These are phyloP conservation scores for Yamadazyma taylorii DNA, from an alignment of 1,139 yeast genomes.

Conservation along the genomic window DNA sequence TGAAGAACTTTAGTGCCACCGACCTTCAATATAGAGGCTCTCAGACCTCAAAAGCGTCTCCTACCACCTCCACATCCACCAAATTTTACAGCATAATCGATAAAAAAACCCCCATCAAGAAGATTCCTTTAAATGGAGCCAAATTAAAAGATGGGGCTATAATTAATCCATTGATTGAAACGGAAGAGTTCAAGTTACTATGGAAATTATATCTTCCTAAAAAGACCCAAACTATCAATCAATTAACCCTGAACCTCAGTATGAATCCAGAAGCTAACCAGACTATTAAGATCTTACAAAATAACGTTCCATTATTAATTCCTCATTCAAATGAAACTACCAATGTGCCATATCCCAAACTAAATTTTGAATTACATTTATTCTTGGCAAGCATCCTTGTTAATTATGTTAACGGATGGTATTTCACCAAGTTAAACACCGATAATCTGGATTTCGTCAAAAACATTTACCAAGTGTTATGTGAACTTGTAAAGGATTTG, in stretches of 20 bases:
- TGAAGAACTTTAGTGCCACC: constrained; percentile 3
- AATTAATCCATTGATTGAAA: constrained; percentile 12
- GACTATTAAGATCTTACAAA: constrained; percentile 26
- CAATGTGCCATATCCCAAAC: constrained; percentile 17
- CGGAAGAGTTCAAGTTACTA: constrained; percentile 35
- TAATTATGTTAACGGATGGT: constrained; percentile 42
- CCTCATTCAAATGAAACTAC: constrained; percentile 17
- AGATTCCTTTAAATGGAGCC: constrained; percentile 8
- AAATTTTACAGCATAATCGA: constrained; percentile 16
- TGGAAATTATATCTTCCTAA: constrained; percentile 37
- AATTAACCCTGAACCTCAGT: not conserved
- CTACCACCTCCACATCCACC: constrained; percentile 19
- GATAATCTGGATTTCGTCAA: constrained; percentile 37
- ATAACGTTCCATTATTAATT: constrained; percentile 28
- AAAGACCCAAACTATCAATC: constrained; percentile 22
- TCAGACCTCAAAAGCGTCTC: constrained; percentile 15
- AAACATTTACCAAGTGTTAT: constrained; percentile 29
- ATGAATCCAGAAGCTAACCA: constrained; percentile 14
- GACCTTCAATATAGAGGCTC: constrained; percentile 12
- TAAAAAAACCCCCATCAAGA: constrained; percentile 7
- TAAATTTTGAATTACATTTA: constrained; percentile 40
- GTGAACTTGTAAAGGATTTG: constrained; percentile 30
- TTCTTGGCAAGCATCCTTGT: constrained; percentile 36
- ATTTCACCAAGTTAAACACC: constrained; percentile 38
- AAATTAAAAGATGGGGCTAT: constrained; percentile 9